A percentile compares a stretch with the other conserved stretches of the same genome.
These are phyloP conservation scores for Acarospora socialis DNA, from an alignment of 2,329 filamentous ascomycete species.

Conservation along the genomic window DNA sequence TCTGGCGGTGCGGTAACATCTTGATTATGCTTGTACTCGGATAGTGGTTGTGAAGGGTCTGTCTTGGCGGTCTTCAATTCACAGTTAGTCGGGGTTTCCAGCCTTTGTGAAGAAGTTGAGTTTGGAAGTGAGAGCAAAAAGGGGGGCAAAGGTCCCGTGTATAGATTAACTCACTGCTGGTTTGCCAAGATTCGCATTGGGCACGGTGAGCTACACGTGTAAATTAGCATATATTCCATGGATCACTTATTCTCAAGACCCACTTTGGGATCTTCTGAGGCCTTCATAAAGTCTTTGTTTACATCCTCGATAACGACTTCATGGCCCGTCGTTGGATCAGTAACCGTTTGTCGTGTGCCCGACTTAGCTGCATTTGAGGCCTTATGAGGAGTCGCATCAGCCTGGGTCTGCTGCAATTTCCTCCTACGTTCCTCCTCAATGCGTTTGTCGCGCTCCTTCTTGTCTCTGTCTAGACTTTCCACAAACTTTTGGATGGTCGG, in stretches of 20 bases:
- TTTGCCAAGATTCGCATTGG: constrained; percentile 77
- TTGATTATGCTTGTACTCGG: constrained; percentile 72
- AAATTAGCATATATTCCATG: no score
- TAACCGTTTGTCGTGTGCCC: constrained; percentile 47
- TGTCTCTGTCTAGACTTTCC: constrained; percentile 62
- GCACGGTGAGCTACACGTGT: constrained; percentile 52
- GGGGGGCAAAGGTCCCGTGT: no score
- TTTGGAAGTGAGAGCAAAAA: no score
- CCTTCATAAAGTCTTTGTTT: constrained; percentile 52
- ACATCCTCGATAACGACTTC: constrained; percentile 78
- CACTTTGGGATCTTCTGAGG: constrained; percentile 59
- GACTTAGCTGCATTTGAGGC: constrained; percentile 30
- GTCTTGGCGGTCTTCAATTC: constrained; percentile 59
- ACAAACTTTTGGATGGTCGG: constrained; percentile 81
- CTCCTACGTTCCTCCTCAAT: constrained; percentile 46
- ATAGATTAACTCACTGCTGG: constrained; percentile 37
- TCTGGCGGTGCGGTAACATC: constrained; percentile 86
- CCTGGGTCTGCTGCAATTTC: constrained; percentile 20
- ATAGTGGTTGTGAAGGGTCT: constrained; percentile 52
- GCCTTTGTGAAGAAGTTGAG: no score
- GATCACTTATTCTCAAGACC: constrained; percentile 14
- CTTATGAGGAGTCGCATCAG: constrained; percentile 32
- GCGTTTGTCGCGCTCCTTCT: constrained; percentile 56
- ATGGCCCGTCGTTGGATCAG: constrained; percentile 76
- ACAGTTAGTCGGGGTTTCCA: no score